A percentile compares a stretch with the other conserved stretches of the same genome.
phyloP scores from a whole-genome alignment of 2,329 filamentous ascomycete genomes.

The Microcera coccophila region DNA sequence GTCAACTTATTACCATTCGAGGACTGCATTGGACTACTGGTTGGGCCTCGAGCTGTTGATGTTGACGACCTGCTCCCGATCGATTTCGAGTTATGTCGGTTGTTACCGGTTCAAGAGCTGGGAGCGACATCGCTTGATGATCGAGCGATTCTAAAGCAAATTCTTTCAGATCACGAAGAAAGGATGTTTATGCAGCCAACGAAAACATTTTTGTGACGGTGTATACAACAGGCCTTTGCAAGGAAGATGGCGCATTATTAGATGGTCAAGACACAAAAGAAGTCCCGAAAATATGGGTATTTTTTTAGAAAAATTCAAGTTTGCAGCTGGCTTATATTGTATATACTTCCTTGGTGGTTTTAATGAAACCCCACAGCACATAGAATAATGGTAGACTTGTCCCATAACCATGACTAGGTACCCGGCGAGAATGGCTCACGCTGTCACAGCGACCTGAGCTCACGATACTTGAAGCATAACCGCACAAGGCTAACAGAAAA shows the following conservation, averaged over 20 bases:
- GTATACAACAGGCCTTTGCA: background rate
- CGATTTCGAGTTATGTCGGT: constrained; percentile 19
- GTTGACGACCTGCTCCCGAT: constrained; percentile 14
- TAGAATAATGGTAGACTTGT: no score
- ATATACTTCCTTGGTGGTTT: no score
- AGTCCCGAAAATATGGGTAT: no score
- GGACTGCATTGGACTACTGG: constrained; percentile 19
- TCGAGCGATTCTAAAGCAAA: constrained; percentile 5
- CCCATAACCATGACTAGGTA: no score
- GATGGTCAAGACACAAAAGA: no score
- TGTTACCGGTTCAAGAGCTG: constrained; percentile 9
- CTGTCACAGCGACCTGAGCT: no score
- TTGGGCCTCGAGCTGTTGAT: constrained; percentile 12
- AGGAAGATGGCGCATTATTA: background rate
- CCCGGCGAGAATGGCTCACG: no score
- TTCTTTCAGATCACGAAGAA: constrained; percentile 5
- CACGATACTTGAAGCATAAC: no score
- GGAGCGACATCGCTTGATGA: constrained; percentile 5
- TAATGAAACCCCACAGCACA: no score
- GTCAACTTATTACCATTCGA: constrained; percentile 25
- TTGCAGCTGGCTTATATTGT: no score
- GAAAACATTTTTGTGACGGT: background rate
- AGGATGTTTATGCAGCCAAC: background rate
- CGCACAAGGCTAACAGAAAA: no score
- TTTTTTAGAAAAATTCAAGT: no score